Conservation (phyloP, 352 stramenopile genomes). For the Globisporangium viniferum region DNA sequence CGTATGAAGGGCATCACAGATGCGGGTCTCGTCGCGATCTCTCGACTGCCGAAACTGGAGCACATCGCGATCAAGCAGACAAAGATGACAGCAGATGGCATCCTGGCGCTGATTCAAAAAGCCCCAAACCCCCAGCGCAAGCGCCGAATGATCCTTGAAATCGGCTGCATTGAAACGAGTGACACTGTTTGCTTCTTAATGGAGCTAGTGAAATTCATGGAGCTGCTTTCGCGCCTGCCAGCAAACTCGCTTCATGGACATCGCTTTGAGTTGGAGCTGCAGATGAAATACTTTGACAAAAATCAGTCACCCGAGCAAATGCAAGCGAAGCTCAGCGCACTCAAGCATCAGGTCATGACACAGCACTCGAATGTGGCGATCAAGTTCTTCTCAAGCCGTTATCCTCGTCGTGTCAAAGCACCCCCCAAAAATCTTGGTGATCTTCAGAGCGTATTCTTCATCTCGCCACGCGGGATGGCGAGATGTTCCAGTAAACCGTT, state of each 20-base stretch:
- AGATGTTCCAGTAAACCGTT: not conserved
- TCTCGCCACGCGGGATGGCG: not conserved
- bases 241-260: not conserved
- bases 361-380: not conserved
- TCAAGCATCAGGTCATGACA: not conserved
- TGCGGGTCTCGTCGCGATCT: not conserved
- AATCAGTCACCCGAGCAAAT: not conserved
- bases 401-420: not conserved
- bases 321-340: not conserved
- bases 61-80: not conserved
- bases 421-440: not conserved
- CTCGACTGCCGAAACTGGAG: not conserved
- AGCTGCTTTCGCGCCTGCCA: not conserved
- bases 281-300: not conserved
- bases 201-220: not conserved
- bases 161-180: not conserved
- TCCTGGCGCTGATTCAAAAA: not conserved
- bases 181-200: not conserved
- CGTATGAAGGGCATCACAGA: not conserved
- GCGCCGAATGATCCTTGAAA: not conserved
- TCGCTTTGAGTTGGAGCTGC: not conserved
- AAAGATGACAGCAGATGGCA: not conserved
- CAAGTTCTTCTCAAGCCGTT: not conserved
- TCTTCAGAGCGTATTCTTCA: not conserved
- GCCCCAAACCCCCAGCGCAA: not conserved